Evolutionary conservation across 2,329 filamentous ascomycete species (phyloP).

Genomic region (Trichophyton verrucosum): DNA sequence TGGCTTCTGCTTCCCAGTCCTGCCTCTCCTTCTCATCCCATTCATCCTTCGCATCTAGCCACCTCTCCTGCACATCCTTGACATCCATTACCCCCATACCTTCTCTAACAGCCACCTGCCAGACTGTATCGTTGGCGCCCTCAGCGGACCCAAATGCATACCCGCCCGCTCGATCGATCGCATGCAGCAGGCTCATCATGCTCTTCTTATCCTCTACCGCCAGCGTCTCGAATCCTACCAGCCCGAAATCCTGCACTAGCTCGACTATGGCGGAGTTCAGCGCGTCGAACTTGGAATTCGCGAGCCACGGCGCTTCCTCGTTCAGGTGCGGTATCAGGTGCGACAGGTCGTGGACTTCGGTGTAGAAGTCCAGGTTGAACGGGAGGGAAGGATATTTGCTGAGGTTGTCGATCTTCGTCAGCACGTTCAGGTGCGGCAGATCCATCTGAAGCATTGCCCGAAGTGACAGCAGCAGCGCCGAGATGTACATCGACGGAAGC

Average conservation of each 20-base stretch:
- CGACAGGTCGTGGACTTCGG: constrained; percentile 84
- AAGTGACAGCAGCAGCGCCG: constrained; percentile 81
- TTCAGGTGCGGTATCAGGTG: constrained; percentile 73
- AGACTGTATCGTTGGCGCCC: constrained; percentile 90
- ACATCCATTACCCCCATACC: constrained; percentile 61
- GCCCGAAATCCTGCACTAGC: constrained; percentile 75
- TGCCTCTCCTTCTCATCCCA: constrained; percentile 70
- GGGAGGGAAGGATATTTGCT: constrained; percentile 71
- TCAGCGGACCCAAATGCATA: constrained; percentile 87
- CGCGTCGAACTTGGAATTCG: constrained; percentile 63
- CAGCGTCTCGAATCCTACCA: constrained; percentile 85
- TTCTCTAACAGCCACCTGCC: constrained; percentile 84
- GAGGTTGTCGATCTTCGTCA: constrained; percentile 96
- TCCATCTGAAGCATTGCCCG: constrained; percentile 98
- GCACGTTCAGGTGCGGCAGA: constrained; percentile 85
- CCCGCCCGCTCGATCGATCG: constrained; percentile 82
- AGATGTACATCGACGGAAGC: constrained; percentile 86
- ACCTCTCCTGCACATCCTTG: constrained; percentile 85
- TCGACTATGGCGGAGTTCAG: constrained; percentile 79
- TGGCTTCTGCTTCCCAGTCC: constrained; percentile 57
- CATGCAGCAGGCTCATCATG: constrained; percentile 82
- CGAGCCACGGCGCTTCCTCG: constrained; percentile 58
- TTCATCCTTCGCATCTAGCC: constrained; percentile 81
- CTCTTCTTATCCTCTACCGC: constrained; percentile 94
- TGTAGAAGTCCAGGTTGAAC: constrained; percentile 95